Base-by-base conservation (phyloP, 177 flowering plant species). In the Vitis hybrid region DNA sequence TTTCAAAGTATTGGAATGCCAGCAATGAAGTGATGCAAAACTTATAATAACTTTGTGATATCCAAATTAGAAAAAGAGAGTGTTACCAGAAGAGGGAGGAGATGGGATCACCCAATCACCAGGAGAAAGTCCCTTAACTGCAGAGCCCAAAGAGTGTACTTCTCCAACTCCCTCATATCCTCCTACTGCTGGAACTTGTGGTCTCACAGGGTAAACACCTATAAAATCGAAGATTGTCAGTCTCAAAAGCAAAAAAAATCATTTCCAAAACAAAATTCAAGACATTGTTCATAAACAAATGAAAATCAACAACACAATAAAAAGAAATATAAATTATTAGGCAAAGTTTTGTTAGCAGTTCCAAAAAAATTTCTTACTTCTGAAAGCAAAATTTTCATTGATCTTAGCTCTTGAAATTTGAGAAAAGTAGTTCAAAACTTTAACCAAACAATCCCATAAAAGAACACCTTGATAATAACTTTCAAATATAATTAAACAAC, bases 91-190 rank as follows among this genome's bases (percentile, higher is more conserved):
- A 70, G 89, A 85, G 59, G 92, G 95, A 44, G 99, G 98, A 58
- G 87, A 94, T 28, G 97, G 97, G 31, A 96, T 91, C 72, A 96
- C 97, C 94, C 80, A 81, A 79, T 96, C 99, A 13, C 97, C 98
- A 61, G 88, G 90, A 50, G 83, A 74, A n/a, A 96, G 82, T 76
- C 71, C 80, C 76, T 66, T 85, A 44, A 94, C 97, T 15, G 87
- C 86, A 73, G 95, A 79, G n/a, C 99, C 98, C 1, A 89, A 80
- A 11, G 87, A 81, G 49, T 86, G 80, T 38, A 94, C 92, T 81
- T 90, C 92, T 24, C 97, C 98, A 59, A 92, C 99, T 22, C 99
- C 99, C 53, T 96, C 99, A 72, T 91, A 88, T 68, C 99, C 99
- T 68, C 95, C 98, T 67, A 96, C 81, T 49, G 98, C 98, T 11